These are phyloP conservation scores for Emergomyces pasteurianus DNA, from an alignment of 2,329 filamentous ascomycete genomes.

Conservation along the genomic window DNA sequence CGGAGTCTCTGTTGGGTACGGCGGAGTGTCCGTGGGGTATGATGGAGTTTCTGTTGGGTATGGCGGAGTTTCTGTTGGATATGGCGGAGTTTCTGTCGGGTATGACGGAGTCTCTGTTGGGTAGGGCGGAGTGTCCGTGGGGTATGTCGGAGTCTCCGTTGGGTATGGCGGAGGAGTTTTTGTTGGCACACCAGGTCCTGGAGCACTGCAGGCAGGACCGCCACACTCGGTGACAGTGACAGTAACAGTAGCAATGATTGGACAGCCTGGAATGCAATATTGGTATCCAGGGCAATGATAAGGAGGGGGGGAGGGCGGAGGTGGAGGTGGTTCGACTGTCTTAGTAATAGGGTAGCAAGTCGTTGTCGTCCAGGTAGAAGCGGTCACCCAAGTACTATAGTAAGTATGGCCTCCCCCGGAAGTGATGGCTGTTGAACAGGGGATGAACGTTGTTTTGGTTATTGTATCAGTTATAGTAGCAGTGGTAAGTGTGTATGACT, in stretches of 20 bases:
- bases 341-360: constrained; percentile 18
- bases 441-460: constrained; percentile 21
- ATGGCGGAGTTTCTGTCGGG: no score
- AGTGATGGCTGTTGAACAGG: constrained; percentile 22
- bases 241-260: constrained; percentile 9
- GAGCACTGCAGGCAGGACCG: not conserved
- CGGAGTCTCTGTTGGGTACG: not conserved
- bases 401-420: constrained; percentile 18
- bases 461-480: constrained; percentile 17
- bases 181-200: not conserved
- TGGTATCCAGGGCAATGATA: constrained; percentile 2
- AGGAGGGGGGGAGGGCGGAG: not conserved
- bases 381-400: constrained; percentile 23
- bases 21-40: not conserved
- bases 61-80: not conserved
- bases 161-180: not conserved
- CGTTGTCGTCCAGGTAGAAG: constrained; percentile 19
- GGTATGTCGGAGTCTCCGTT: not conserved
- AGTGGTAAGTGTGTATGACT: not conserved
- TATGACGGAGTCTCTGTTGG: not conserved
- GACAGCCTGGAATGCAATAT: constrained; percentile 4
- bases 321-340: not conserved
- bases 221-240: constrained; percentile 12
- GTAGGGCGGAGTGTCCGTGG: not conserved
- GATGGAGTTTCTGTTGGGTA: not conserved